Percentiles rank a stretch among this genome's conserved stretches.
phyloP scores from a whole-genome alignment of 2,329 filamentous ascomycete genomes.

The Cladophialophora psammophila region DNA sequence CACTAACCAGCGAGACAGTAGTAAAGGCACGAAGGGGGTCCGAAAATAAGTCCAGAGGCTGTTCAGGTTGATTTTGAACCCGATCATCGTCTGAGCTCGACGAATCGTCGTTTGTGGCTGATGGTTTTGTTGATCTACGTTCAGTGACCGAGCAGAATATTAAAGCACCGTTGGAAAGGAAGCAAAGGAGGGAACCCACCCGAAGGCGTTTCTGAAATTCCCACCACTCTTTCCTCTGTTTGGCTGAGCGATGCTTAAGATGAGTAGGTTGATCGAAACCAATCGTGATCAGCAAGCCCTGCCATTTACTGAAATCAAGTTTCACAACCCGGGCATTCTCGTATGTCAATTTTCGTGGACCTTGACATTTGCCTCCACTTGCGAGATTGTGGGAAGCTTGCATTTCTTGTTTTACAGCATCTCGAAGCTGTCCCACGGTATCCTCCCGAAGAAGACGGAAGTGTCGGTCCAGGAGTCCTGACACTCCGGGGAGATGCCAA shows the following conservation, averaged over 20 bases:
- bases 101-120: neutral
- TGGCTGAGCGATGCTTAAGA: neutral
- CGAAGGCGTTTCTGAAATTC: slow-evolving; percentile 4
- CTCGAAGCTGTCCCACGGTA: neutral
- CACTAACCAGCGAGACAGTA: neutral
- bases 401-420: neutral
- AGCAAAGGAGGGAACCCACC: neutral
- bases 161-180: slow-evolving; percentile 4
- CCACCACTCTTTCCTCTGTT: slow-evolving; percentile 5
- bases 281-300: neutral
- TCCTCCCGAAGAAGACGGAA: slow-evolving; percentile 1
- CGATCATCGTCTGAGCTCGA: neutral
- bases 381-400: neutral
- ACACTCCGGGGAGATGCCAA: slow-evolving; percentile 1
- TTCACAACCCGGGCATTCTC: slow-evolving; percentile 3
- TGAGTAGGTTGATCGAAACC: neutral
- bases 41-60: neutral
- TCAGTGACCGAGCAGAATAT: slow-evolving; percentile 6
- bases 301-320: neutral
- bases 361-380: neutral
- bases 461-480: slow-evolving; percentile 2
- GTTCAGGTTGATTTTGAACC: neutral
- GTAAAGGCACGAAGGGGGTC: neutral
- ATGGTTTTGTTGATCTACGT: neutral
- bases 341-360: neutral